Evolutionary conservation across 768 basidiomycete genomes (phyloP), one percentile per base, ranked within the genome.

Genomic region (Porphyrellus cyaneotinctus): DNA sequence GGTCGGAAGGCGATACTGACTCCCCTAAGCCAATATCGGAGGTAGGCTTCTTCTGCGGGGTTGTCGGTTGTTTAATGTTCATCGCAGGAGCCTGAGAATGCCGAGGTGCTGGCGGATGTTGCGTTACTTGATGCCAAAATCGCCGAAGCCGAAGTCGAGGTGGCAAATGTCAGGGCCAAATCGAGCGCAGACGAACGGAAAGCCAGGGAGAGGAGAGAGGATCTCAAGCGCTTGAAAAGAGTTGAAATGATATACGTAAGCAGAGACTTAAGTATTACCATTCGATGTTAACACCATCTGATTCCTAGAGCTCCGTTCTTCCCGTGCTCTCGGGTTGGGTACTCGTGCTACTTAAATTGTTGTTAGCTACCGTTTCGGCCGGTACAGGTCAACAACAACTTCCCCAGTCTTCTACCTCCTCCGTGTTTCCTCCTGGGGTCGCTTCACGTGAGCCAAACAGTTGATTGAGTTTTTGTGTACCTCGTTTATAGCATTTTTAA

Each of bases 221-320:
- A 97, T 63, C 71, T 97, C 20, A 85, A 91, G 77, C 80, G 94
- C 43, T 72, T 99, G 52, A 88, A 89, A 69, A 74, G 95, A 52
- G 87, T 97, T 1, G 97, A 99, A 68, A 78, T 88, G 51, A 88
- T 98, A 61, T 99, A 98, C 70, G 95, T 95, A 64, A 70, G 88
- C n/a, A 33, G 23, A 23, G 20, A 38, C 49, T 32, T 31, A 8
- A 11, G 23, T 22, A 3, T 51, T 39, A 12, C 9, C 26, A 11
- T 41, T 20, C 3, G 20, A 44, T 15, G 20, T 37, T 52, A 6
- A 60, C 39, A 18, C 46, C 18, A 42, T 47, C 42, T 43, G 48
- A 24, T 43, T 43, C 49, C 23, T 66, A 98, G 95, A 85, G 85
- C 61, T 78, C 87, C 13, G 84, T 89, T 17, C 77, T 98, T 28